Evolutionary conservation across 805 yeast genomes (phyloP), one percentile per base, ranked within the genome.

Genomic region (Candida pini): DNA sequence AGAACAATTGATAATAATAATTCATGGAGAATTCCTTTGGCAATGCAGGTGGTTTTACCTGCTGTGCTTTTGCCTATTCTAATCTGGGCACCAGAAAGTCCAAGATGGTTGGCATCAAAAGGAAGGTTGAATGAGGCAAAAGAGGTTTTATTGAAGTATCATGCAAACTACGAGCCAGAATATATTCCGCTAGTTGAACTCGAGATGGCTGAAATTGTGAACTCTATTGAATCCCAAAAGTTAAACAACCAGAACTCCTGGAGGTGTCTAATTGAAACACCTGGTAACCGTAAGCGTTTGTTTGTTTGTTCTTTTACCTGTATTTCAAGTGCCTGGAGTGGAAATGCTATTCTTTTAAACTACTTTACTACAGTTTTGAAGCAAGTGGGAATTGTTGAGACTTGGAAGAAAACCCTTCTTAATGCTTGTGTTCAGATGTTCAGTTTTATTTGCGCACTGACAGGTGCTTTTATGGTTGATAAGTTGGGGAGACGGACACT

Each of bases 11-110:
- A 38, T 5, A 31, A 28, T 21, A 39, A 45, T 21, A 47, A 43
- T 35, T 48, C 59, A 20, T 75, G 80, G 80, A 69, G 75, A 56
- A 58, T 74, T 35, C 81, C 81, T 26, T 62, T 76, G 9, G 63
- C 63, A 33, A 39, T 75, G 27, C 81, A 76, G 54, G 73, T 68
- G 27, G 48, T 61, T 13, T 56, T 69, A 42, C 77, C 81, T 2
- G 17, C 64, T 3, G 13, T 68, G 17, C 76, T 71, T 47, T 16
- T 62, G 8, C 3, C 41, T 3, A 47, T 63, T 18, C 39, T 68
- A 29, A 64, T 28, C 23, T 44, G 61, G 50, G 44, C 63, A 31
- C 75, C 74, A 2, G 73, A 68, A 49, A 56, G 64, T n/a, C 73
- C 73, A 41, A 54, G 73, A 48, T 68, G 43, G 51, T 57, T 60